These are phyloP conservation scores for Diplodia mutila DNA, from an alignment of 2,329 filamentous ascomycete genomes.

Conservation along the genomic window DNA sequence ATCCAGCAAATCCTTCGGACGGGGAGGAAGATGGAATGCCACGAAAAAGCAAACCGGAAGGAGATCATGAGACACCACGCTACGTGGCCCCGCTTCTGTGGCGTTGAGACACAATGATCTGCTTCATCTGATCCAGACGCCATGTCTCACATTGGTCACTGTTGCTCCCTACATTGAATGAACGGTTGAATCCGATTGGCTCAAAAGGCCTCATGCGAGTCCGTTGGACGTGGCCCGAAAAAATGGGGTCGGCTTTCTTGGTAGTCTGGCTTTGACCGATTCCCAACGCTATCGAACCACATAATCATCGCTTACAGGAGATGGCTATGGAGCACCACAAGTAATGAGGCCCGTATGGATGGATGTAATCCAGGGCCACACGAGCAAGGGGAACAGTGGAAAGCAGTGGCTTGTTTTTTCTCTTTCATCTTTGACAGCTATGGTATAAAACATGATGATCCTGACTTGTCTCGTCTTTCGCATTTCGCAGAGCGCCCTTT, in stretches of 20 bases:
- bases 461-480: neutral
- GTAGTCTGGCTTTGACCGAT: no score
- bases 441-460: neutral
- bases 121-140: neutral
- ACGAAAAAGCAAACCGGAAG: neutral
- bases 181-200: neutral
- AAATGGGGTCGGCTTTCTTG: no score
- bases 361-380: no score
- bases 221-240: neutral
- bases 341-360: no score
- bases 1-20: neutral
- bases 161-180: neutral
- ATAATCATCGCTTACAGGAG: neutral
- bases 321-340: no score
- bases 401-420: neutral
- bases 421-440: neutral
- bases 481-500: neutral
- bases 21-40: neutral
- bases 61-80: neutral
- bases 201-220: neutral
- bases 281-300: neutral
- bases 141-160: neutral
- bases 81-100: neutral
- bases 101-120: neutral
- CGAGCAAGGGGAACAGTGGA: neutral